A percentile compares a stretch with the other conserved stretches of the same genome.
phyloP scores from a whole-genome alignment of 2,329 filamentous ascomycete genomes.

The Penicillium sp. region DNA sequence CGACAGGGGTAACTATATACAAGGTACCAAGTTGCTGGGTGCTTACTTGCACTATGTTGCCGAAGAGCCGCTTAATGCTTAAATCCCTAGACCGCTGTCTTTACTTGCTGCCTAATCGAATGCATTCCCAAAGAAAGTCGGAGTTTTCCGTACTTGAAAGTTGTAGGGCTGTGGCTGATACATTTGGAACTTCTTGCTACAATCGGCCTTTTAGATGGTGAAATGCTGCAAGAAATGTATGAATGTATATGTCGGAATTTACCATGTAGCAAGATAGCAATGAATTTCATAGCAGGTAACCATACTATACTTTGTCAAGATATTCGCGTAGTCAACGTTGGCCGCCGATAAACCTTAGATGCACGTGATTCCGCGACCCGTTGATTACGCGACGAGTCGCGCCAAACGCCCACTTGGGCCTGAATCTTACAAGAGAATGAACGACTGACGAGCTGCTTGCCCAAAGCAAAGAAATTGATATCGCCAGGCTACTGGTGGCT shows the following conservation, averaged over 20 bases:
- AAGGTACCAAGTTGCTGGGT: slow-evolving; percentile 92
- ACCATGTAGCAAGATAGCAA: slow-evolving; percentile 2
- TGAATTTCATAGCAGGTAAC: background rate
- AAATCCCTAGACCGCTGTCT: background rate
- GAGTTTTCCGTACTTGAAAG: background rate
- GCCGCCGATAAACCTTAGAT: background rate
- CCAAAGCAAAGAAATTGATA: background rate
- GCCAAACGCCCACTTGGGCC: background rate
- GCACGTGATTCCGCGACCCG: slow-evolving; percentile 17
- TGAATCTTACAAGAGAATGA: background rate
- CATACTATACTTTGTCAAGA: background rate
- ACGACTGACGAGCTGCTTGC: background rate
- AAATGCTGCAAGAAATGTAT: background rate
- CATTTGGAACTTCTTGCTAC: background rate
- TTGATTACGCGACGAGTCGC: slow-evolving; percentile 6
- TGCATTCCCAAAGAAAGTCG: background rate
- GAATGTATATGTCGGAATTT: background rate
- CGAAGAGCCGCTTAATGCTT: slow-evolving; percentile 64
- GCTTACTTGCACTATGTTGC: slow-evolving; percentile 96
- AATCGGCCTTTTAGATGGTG: background rate
- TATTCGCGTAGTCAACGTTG: too few relatives aligned
- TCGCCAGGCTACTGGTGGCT: background rate
- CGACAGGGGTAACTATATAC: slow-evolving; percentile 95
- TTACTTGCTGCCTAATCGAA: background rate
- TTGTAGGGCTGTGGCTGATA: background rate